phyloP scores from a whole-genome alignment of 306 rosid genomes.

The Albizia julibrissin region DNA sequence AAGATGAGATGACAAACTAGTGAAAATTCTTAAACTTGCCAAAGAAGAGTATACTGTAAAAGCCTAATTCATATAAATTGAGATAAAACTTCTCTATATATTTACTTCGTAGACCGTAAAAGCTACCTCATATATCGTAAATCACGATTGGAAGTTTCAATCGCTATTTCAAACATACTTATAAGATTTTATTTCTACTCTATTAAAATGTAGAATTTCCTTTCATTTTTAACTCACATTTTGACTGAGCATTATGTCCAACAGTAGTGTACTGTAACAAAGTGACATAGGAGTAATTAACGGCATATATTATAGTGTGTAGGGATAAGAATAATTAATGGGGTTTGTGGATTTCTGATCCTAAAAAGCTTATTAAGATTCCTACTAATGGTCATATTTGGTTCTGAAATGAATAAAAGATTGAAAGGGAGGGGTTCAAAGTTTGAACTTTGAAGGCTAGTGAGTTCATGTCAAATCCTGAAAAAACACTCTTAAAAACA shows the following conservation, averaged over 20 bases:
- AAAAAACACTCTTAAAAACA: too few relatives aligned
- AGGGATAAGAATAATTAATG: constrained; percentile 1
- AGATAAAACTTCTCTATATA: too few relatives aligned
- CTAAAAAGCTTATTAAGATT: constrained; percentile 54
- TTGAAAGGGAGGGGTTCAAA: constrained; percentile 9
- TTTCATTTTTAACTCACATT: not conserved
- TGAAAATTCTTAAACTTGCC: too few relatives aligned
- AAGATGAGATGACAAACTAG: too few relatives aligned
- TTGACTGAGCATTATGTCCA: not conserved
- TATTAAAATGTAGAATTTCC: not conserved
- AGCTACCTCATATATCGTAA: too few relatives aligned
- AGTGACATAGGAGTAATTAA: not conserved
- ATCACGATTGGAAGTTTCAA: too few relatives aligned
- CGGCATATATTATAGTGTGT: not conserved
- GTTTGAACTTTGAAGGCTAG: not conserved
- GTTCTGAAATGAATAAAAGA: constrained; percentile 33
- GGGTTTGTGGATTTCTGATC: constrained; percentile 45
- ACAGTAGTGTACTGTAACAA: not conserved
- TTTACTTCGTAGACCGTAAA: too few relatives aligned
- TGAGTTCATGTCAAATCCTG: constrained; percentile 70
- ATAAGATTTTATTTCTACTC: too few relatives aligned
- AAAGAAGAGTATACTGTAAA: too few relatives aligned
- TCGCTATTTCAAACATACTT: too few relatives aligned
- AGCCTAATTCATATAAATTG: too few relatives aligned
- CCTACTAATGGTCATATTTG: constrained; percentile 40